Evolutionary conservation across 2,329 filamentous ascomycete species (phyloP).

Genomic region (Aspergillus novofumigatus): DNA sequence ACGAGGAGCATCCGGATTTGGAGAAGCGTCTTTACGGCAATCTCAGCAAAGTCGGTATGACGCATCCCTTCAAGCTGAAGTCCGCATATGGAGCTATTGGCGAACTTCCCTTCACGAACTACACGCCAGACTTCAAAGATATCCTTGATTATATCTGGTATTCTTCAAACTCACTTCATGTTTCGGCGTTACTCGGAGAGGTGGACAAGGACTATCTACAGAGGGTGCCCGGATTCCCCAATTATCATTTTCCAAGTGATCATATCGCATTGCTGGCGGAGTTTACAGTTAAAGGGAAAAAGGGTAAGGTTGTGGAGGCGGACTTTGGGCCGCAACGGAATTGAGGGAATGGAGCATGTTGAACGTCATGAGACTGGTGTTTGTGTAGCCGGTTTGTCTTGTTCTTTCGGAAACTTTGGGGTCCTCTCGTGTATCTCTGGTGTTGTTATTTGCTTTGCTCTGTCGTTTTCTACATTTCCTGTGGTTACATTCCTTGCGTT

Average conservation of each 20-base stretch:
- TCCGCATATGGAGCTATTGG: conserved; percentile 83
- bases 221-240: conserved; percentile 84
- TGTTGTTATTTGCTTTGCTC: conserved; percentile 20
- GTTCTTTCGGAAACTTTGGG: conserved; percentile 41
- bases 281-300: conserved; percentile 82
- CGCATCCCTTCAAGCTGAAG: conserved; percentile 89
- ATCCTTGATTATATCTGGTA: conserved; percentile 99
- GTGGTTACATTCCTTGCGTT: conserved; percentile 21
- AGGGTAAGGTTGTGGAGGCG: conserved; percentile 67
- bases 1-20: conserved; percentile 75
- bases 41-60: conserved; percentile 87
- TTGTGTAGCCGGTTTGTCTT: conserved; percentile 33
- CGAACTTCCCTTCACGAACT: conserved; percentile 91
- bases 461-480: conserved; percentile 18
- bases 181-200: conserved; percentile 77
- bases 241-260: conserved; percentile 91
- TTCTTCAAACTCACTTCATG: conserved; percentile 81
- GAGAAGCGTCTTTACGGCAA: conserved; percentile 81
- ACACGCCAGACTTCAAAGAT: conserved; percentile 86
- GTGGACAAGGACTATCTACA: conserved; percentile 82
- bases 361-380: conserved; percentile 37
- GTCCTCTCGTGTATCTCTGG: conserved; percentile 27
- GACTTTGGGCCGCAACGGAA: conserved; percentile 55
- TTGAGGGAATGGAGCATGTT: conserved; percentile 33
- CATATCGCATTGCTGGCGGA: conserved; percentile 87